Evolutionary conservation across 495 filamentous ascomycete species (phyloP), one percentile per base, ranked within the genome.

Genomic region (Glonium stellatum): DNA sequence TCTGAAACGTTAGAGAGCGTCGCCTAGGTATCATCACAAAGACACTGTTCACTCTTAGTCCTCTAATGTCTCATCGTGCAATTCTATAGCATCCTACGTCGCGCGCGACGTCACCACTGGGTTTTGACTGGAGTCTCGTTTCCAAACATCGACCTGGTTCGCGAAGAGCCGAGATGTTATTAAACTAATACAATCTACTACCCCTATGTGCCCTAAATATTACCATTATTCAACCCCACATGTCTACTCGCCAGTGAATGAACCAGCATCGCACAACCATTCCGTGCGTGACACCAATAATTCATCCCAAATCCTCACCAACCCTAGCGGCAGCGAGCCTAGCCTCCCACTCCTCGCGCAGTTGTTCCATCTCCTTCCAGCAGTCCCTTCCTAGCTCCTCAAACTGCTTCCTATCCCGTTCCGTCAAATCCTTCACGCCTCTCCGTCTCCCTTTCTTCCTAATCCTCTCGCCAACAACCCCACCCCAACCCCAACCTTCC

Each of bases 361-460:
- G 70, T 72, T 76, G 79, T 77, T 98, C 93, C 83, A 98, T 91
- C 75, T 87, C 75, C 70, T 66, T 78, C 93, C 93, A 98, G 65
- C 81, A 86, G 65, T 76, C 72, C 51, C 81, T 80, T 1, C 90
- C 92, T 42, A 87, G 65, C 58, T 80, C 79, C 74, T 95, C 89
- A 72, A 96, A 96, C 61, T 80, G 73, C 55, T 79, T 81, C 59
- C 78, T 83, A 42, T 75, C 76, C 71, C 92, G 88, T 55, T 71
- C 66, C 2, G 84, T 90, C 46, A 86, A 59, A 64, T 86, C 80
- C 36, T 68, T 68, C 11, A 79, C 79, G 6, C 79, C 82, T 15
- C 77, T 76, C 69, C 78, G 82, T 50, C 87, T 73, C 12, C 83
- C 79, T 44, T 76, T 74, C 18, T 56, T 60, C 55, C 39, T 61